Percentiles rank a stretch among this genome's conserved stretches.
These are phyloP conservation scores for Fraxinus anomala DNA, from an alignment of 257 asterid genomes.

Conservation along the genomic window DNA sequence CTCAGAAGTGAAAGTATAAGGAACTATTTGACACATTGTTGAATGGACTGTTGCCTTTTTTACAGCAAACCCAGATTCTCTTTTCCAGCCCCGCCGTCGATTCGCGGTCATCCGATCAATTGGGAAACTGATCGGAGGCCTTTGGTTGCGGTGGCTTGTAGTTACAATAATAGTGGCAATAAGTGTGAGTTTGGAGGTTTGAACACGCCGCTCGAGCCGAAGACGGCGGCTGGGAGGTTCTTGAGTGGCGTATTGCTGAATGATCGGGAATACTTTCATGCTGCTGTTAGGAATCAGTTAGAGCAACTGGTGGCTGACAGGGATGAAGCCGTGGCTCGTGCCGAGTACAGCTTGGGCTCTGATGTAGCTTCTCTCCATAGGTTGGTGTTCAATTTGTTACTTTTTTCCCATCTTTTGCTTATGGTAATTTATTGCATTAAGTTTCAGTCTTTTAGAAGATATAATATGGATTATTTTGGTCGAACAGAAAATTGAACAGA, in stretches of 20 bases:
- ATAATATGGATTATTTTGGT: too few species aligned
- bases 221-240: slow-evolving; percentile 62
- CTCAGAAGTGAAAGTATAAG: neutral
- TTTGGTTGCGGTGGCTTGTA: slow-evolving; percentile 33
- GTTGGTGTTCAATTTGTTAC: slow-evolving; percentile 34
- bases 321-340: slow-evolving; percentile 58
- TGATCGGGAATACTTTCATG: slow-evolving; percentile 51
- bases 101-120: slow-evolving; percentile 27
- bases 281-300: slow-evolving; percentile 53
- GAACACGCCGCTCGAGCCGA: slow-evolving; percentile 73
- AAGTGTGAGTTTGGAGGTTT: slow-evolving; percentile 59
- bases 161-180: slow-evolving; percentile 22
- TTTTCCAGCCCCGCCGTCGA: slow-evolving; percentile 34
- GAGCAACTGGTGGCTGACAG: slow-evolving; percentile 54
- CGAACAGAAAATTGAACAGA: neutral
- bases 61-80: slow-evolving; percentile 29
- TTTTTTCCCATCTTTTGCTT: neutral
- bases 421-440: neutral
- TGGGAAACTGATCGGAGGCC: slow-evolving; percentile 26
- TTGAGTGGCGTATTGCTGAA: slow-evolving; percentile 61
- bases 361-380: slow-evolving; percentile 79
- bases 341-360: slow-evolving; percentile 60
- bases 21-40: slow-evolving; percentile 21
- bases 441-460: too few species aligned
- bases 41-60: slow-evolving; percentile 70